These are phyloP conservation scores for Trichoderma sp. DNA, from an alignment of 2,329 filamentous ascomycete genomes.

Conservation along the genomic window DNA sequence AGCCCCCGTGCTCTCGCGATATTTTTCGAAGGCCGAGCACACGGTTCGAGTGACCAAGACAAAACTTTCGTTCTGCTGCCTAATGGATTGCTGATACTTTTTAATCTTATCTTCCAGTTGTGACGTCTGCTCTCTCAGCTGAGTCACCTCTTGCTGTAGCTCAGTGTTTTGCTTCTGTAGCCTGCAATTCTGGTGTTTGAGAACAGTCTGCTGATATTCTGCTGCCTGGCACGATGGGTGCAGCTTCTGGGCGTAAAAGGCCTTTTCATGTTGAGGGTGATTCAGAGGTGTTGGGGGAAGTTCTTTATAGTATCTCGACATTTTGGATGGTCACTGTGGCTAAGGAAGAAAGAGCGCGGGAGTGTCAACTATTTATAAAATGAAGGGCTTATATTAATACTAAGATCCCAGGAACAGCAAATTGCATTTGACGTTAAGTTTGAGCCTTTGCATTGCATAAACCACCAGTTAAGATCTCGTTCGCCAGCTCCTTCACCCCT, in stretches of 20 bases:
- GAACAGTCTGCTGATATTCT: neutral
- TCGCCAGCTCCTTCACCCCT: too few relatives aligned
- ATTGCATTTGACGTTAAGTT: too few relatives aligned
- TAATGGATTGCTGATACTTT: slow-evolving; percentile 7
- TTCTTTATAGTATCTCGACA: neutral
- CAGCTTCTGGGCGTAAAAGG: neutral
- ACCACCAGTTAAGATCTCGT: too few relatives aligned
- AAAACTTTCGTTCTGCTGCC: slow-evolving; percentile 15
- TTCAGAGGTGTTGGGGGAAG: neutral
- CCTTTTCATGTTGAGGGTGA: neutral
- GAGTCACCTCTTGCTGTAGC: neutral
- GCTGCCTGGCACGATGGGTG: too few relatives aligned
- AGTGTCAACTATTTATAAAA: neutral
- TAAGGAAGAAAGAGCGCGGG: neutral
- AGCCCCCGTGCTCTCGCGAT: slow-evolving; percentile 5
- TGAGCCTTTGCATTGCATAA: too few relatives aligned
- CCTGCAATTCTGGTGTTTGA: slow-evolving; percentile 11
- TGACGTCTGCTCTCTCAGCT: neutral
- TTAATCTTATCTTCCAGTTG: neutral
- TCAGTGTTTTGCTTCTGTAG: slow-evolving; percentile 13
- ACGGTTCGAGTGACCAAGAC: slow-evolving; percentile 6
- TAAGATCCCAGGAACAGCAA: too few relatives aligned
- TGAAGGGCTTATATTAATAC: too few relatives aligned
- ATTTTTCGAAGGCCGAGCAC: slow-evolving; percentile 23
- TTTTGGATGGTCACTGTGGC: neutral